A percentile compares a stretch with the other conserved stretches of the same genome.
These are phyloP conservation scores for Wickerhamomyces ciferrii DNA, from an alignment of 805 yeast species.

Conservation along the genomic window DNA sequence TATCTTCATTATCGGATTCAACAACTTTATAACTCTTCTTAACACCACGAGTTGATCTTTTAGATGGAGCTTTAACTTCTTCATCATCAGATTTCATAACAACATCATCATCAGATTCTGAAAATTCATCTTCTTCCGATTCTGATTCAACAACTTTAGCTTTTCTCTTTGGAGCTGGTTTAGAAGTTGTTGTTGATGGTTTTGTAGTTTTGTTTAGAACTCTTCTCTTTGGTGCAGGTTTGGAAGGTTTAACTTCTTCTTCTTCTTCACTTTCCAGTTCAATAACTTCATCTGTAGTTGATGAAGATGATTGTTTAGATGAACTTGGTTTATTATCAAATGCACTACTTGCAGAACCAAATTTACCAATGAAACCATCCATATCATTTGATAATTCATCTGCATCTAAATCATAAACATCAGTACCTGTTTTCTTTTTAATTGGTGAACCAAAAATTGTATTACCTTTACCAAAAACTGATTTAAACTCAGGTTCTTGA, in stretches of 20 bases:
- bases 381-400: neutral
- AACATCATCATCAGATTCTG: neutral
- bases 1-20: neutral
- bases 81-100: slow-evolving; percentile 8
- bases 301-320: neutral
- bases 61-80: neutral
- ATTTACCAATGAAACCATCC: slow-evolving; percentile 3
- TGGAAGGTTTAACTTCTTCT: slow-evolving; percentile 2
- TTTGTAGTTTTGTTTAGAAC: slow-evolving; percentile 6
- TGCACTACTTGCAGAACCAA: slow-evolving; percentile 4
- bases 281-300: neutral
- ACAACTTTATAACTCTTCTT: neutral
- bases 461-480: slow-evolving; percentile 29
- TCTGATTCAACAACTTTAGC: slow-evolving; percentile 5
- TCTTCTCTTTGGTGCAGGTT: slow-evolving; percentile 3
- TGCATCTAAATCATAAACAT: slow-evolving; percentile 3
- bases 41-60: slow-evolving; percentile 1
- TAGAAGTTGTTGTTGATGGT: slow-evolving; percentile 2
- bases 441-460: slow-evolving; percentile 24
- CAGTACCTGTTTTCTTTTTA: slow-evolving; percentile 7
- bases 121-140: slow-evolving; percentile 8
- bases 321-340: slow-evolving; percentile 1
- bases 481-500: slow-evolving; percentile 23
- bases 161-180: slow-evolving; percentile 4
- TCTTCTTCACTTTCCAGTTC: slow-evolving; percentile 4